Evolutionary conservation across 2,329 filamentous ascomycete species (phyloP), one percentile per base, ranked within the genome.

Genomic region (Aspergillus oerlinghausenensis): DNA sequence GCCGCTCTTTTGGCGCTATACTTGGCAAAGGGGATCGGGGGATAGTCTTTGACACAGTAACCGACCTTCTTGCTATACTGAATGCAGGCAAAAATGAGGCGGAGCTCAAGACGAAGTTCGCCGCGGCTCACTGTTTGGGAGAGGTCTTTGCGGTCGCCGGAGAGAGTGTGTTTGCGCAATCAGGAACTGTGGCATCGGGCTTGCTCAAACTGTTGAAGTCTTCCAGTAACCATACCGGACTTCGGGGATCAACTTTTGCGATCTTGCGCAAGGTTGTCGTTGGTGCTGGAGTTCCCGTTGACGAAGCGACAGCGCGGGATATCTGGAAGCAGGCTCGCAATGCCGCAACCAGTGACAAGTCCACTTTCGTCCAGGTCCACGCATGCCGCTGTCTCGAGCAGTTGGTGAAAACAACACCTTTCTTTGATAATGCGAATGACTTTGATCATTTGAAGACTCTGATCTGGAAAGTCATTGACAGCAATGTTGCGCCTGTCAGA

Each of bases 11-110:
- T 63, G 88, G 88, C 45, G 87, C 88, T 67, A 86, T 97, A 57
- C 89, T 99, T 63, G 83, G 81, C 17, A 88, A 89, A 61, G 94
- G 94, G 11, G 93, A 97, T 75, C 84, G 93, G 62, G 96, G 95
- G 71, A 82, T 96, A 51, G 82, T 99, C 2, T 97, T 95, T 70
- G 94, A 99, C 74, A 95, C 91, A 0, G 89, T 97, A 70, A 96
- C 94, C 67, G 93, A 97, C 63, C 80, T 97, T 10, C 80, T 92
- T 9, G 80, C 77, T 10, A 86, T 96, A 55, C 72, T 96, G 49
- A 86, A 86, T 58, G 83, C 83, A 50, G 85, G 88, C 21, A 97
- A 96, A 73, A 81, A 80, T 53, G 92, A 97, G 56, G 86, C 85
- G 63, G 92, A 96, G 66, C 73, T 88, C 52, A 86, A 87, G 67